A percentile compares a stretch with the other conserved stretches of the same genome.
phyloP scores from a whole-genome alignment of 768 basidiomycete species.

The Candolleomyces aberdarensis region DNA sequence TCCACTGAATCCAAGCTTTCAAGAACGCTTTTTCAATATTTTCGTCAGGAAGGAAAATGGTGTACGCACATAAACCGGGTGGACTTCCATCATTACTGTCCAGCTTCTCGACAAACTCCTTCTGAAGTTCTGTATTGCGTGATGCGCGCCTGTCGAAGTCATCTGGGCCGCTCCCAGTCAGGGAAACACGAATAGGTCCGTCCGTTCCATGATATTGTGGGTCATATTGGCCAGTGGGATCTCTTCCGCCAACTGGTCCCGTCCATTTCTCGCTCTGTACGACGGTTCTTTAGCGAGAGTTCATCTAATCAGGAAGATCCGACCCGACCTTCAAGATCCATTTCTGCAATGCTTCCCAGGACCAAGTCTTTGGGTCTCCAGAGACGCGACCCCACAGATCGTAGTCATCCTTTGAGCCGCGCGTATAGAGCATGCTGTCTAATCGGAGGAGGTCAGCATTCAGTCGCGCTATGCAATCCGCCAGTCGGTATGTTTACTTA shows the following conservation, averaged over 20 bases:
- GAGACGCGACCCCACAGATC: slow-evolving; percentile 12
- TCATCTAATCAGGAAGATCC: no score
- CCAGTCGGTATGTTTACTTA: slow-evolving; percentile 9
- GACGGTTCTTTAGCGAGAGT: neutral
- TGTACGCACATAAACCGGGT: neutral
- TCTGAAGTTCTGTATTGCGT: slow-evolving; percentile 20
- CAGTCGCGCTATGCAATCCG: neutral
- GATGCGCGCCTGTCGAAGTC: slow-evolving; percentile 24
- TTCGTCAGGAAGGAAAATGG: neutral
- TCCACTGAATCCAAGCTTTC: neutral
- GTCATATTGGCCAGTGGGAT: slow-evolving; percentile 28
- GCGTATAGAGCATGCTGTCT: slow-evolving; percentile 23
- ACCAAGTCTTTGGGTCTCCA: no score
- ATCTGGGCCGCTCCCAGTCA: slow-evolving; percentile 19
- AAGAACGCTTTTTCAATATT: neutral
- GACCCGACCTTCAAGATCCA: no score
- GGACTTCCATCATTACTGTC: slow-evolving; percentile 17
- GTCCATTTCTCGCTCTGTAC: slow-evolving; percentile 29
- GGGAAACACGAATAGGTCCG: slow-evolving; percentile 22
- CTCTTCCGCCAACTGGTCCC: slow-evolving; percentile 26
- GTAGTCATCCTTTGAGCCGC: no score
- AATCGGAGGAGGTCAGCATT: neutral
- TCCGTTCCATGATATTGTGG: slow-evolving; percentile 24
- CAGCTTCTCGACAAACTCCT: slow-evolving; percentile 33
- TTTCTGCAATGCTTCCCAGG: no score